Base-by-base conservation (phyloP, 768 basidiomycete genomes). In the Hypsizygus marmoreus region DNA sequence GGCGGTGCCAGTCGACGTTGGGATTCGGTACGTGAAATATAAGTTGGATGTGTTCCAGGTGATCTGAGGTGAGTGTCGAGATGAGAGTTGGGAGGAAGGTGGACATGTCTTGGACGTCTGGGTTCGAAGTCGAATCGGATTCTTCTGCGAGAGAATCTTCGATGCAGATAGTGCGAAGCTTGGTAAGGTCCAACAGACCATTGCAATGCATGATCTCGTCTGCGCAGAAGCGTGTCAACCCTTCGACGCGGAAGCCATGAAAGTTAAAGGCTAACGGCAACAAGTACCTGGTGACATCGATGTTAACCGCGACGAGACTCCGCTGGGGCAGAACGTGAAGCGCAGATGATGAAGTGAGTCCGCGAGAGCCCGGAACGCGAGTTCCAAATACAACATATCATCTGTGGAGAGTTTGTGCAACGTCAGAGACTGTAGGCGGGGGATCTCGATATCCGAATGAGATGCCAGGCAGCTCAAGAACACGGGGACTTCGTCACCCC, bases 401-500 rank as follows among this genome's bases (percentile, higher is more conserved):
- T 24, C 22, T 12, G 11, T 22, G 17, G 20, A 26, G n/a, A 35
- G 13, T 19, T 13, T 31, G 17, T 44, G 17, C 31, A 44, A 14
- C 22, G 6, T 16, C 12, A 44, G 23, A 7, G 19, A 8, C 7
- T 22, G 32, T 31, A 44, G 3, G 12, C 8, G 6, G 8, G 43
- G 43, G 28, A 29, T 19, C 8, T 41, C 28, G 3, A 12, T 25
- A 16, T 12, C 11, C 6, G 32, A 16, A 26, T 25, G 26, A 25
- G 13, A 23, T n/a, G 49, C 25, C 6, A 61, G 20, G 41, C 53
- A 50, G 31, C 40, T 56, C 41, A 68, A 47, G 12, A 68, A 34
- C 1, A 56, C 54, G 0, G 61, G 55, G 22, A 64, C 54, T 10
- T 57, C 59, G 26, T 65, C 66, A 20, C 62, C 60, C 3, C 55